Evolutionary conservation across 345 rosid species (phyloP).

Genomic region (Luvunga scandens): DNA sequence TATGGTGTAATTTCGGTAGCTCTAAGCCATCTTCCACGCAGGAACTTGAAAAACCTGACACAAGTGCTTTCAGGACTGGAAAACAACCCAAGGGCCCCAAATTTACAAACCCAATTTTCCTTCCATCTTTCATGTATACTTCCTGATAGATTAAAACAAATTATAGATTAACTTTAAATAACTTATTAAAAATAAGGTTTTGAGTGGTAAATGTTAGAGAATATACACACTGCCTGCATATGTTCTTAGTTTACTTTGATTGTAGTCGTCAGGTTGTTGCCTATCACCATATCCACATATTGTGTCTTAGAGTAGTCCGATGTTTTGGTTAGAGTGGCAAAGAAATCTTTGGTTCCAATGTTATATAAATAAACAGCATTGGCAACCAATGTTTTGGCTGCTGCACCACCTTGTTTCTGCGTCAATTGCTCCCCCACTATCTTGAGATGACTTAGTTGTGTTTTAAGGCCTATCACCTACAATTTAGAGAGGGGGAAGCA

Average conservation of each 20-base stretch:
- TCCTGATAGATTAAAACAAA: neutral
- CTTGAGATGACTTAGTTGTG: slow-evolving; percentile 36
- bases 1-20: slow-evolving; percentile 22
- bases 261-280: slow-evolving; percentile 6
- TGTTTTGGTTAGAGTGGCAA: neutral
- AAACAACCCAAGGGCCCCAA: slow-evolving; percentile 9
- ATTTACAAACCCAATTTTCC: slow-evolving; percentile 5
- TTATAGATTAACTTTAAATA: neutral
- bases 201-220: too few species aligned
- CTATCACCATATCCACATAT: slow-evolving; percentile 10
- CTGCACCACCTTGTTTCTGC: slow-evolving; percentile 32
- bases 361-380: slow-evolving; percentile 40
- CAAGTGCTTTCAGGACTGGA: slow-evolving; percentile 2
- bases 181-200: too few species aligned
- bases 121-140: slow-evolving; percentile 12
- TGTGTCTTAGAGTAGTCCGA: neutral
- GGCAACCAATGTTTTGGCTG: slow-evolving; percentile 28
- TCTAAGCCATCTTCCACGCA: slow-evolving; percentile 7
- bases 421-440: slow-evolving; percentile 24
- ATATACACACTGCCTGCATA: too few species aligned
- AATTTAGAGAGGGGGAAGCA: neutral
- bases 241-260: slow-evolving; percentile 1
- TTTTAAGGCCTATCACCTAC: slow-evolving; percentile 40
- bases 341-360: slow-evolving; percentile 30
- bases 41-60: neutral